These are phyloP conservation scores for Penicillium freii DNA, from an alignment of 2,329 filamentous ascomycete genomes.

Conservation along the genomic window DNA sequence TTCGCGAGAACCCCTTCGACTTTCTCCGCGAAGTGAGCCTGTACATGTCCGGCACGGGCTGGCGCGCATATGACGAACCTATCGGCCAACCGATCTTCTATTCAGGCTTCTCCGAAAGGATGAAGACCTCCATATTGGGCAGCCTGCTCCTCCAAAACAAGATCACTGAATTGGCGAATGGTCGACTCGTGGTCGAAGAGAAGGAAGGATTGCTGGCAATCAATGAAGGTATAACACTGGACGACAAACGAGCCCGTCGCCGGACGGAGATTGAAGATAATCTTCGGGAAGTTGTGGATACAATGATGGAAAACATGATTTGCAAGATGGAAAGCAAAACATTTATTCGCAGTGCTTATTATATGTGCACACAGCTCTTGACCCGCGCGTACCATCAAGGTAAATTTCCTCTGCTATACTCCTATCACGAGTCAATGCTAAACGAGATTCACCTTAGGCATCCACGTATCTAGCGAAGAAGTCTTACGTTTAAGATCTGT, in stretches of 20 bases:
- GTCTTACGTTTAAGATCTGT: slow-evolving; percentile 78
- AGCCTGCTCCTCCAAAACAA: slow-evolving; percentile 72
- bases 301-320: slow-evolving; percentile 92
- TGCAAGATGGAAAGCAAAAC: slow-evolving; percentile 96
- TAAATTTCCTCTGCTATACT: slow-evolving; percentile 19
- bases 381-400: slow-evolving; percentile 95
- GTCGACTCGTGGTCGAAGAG: slow-evolving; percentile 72
- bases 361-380: slow-evolving; percentile 79
- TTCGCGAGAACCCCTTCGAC: slow-evolving; percentile 68
- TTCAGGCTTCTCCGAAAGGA: slow-evolving; percentile 83
- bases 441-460: slow-evolving; percentile 47
- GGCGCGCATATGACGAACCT: slow-evolving; percentile 88
- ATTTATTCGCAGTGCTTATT: slow-evolving; percentile 92
- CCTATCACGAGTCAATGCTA: neutral
- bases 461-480: slow-evolving; percentile 94
- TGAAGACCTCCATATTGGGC: slow-evolving; percentile 74
- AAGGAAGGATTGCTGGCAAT: slow-evolving; percentile 65
- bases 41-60: slow-evolving; percentile 88
- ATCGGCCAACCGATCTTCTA: slow-evolving; percentile 95
- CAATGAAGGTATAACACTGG: slow-evolving; percentile 26
- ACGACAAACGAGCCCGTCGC: slow-evolving; percentile 33
- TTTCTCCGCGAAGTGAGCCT: slow-evolving; percentile 92
- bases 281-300: slow-evolving; percentile 76
- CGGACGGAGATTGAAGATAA: slow-evolving; percentile 65
- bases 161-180: slow-evolving; percentile 73